Conservation (phyloP, 208 protist species). For the Herpetomonas samuelpessoai region DNA sequence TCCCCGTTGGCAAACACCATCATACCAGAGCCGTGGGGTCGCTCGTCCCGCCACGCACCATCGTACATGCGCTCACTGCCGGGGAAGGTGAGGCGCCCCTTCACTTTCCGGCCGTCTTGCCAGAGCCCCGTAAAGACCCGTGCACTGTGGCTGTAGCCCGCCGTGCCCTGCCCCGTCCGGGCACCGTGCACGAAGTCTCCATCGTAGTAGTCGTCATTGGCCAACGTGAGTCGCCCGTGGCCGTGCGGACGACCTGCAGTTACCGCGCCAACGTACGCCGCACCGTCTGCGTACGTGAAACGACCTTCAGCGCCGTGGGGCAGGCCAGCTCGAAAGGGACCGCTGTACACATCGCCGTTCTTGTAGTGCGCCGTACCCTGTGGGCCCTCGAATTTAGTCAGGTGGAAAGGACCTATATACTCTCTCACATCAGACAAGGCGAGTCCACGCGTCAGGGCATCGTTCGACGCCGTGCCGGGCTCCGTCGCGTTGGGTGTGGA, state of each 20-base stretch:
- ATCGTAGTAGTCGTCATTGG: conserved; percentile 61
- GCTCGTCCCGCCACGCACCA: conserved; percentile 47
- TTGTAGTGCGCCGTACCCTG: conserved; percentile 12
- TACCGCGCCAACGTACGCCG: conserved; percentile 54
- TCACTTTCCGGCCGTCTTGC: conserved; percentile 33
- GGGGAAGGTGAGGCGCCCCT: conserved; percentile 34
- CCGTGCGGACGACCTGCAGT: conserved; percentile 44
- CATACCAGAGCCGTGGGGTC: conserved; percentile 35
- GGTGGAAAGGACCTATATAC: conserved; percentile 29
- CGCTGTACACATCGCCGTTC: conserved; percentile 42
- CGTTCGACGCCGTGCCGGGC: not conserved
- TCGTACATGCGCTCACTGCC: conserved; percentile 37
- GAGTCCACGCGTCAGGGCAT: not conserved
- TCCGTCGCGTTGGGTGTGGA: not conserved
- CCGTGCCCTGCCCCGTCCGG: conserved; percentile 43
- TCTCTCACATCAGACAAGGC: not conserved
- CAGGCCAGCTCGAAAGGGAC: conserved; percentile 26
- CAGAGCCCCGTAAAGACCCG: conserved; percentile 34
- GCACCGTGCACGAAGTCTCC: conserved; percentile 43
- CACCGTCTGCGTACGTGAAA: conserved; percentile 39
- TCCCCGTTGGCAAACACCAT: conserved; percentile 66
- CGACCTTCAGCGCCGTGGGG: conserved; percentile 21
- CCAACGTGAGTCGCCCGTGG: conserved; percentile 34
- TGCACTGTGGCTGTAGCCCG: conserved; percentile 22
- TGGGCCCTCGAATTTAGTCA: conserved; percentile 14